phyloP scores from a whole-genome alignment of 768 basidiomycete genomes.

The Lentinula sp. region DNA sequence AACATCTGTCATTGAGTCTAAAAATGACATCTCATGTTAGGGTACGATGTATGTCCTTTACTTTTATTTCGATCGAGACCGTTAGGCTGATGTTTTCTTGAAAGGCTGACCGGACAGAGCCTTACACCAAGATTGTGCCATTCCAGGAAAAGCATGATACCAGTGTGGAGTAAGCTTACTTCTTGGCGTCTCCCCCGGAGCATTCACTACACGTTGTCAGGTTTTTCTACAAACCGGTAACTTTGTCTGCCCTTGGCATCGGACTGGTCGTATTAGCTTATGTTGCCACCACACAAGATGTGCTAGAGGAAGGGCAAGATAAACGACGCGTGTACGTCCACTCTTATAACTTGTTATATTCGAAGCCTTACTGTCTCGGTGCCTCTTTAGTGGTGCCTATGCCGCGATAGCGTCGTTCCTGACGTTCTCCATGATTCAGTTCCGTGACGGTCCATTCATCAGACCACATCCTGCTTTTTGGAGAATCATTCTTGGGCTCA shows the following conservation, averaged over 20 bases:
- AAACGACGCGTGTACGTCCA: constrained; percentile 69
- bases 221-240: constrained; percentile 84
- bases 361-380: background rate
- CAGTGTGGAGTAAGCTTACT: constrained; percentile 65
- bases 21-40: constrained; percentile 27
- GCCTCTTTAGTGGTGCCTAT: constrained; percentile 59
- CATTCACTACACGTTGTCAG: constrained; percentile 26
- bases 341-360: constrained; percentile 7
- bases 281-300: constrained; percentile 76
- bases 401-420: constrained; percentile 72
- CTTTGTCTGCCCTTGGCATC: constrained; percentile 63
- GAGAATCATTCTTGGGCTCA: constrained; percentile 73
- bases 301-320: constrained; percentile 78
- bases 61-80: constrained; percentile 12
- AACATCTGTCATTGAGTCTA: constrained; percentile 6
- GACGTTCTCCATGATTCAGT: constrained; percentile 80
- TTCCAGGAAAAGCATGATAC: constrained; percentile 84
- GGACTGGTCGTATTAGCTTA: constrained; percentile 71
- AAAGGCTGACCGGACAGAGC: constrained; percentile 77
- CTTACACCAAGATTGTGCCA: constrained; percentile 77
- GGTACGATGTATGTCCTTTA: constrained; percentile 73
- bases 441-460: constrained; percentile 85
- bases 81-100: background rate
- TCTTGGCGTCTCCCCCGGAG: background rate
- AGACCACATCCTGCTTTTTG: constrained; percentile 87